phyloP scores from a whole-genome alignment of 23 red algal species.

The Gracilariopsis chorda region DNA sequence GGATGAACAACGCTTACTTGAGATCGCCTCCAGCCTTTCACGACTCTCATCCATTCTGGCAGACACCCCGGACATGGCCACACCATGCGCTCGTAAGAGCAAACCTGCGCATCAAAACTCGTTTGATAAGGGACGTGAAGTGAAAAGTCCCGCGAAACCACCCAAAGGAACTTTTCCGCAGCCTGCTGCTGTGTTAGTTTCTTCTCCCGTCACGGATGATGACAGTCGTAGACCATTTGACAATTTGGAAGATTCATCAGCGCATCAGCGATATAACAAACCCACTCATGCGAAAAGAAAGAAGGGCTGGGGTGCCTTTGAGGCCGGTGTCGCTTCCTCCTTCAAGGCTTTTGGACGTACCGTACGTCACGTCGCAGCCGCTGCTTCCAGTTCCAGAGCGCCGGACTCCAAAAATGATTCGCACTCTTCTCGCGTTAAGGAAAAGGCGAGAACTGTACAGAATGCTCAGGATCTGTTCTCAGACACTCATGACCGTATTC shows the following conservation, averaged over 20 bases:
- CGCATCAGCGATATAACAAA: background rate
- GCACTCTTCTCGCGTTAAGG: background rate
- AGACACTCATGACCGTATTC: background rate
- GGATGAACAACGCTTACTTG: constrained; percentile 18
- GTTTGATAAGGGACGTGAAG: background rate
- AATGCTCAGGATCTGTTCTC: background rate
- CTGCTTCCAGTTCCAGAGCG: background rate
- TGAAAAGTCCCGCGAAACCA: background rate
- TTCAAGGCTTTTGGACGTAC: constrained; percentile 31
- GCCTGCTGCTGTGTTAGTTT: background rate
- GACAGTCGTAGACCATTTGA: background rate
- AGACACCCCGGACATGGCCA: background rate
- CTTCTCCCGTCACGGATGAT: background rate
- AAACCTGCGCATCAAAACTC: background rate
- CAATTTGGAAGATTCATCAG: background rate
- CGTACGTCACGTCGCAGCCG: background rate
- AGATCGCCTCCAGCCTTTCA: background rate
- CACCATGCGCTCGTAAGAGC: background rate
- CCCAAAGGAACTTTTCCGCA: background rate
- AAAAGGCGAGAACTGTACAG: background rate
- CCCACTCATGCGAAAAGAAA: constrained; percentile 11
- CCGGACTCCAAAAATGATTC: background rate
- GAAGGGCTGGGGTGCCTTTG: constrained; percentile 44
- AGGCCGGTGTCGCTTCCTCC: constrained; percentile 46
- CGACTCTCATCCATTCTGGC: constrained; percentile 27